Evolutionary conservation across 108 stramenopile species (phyloP).

Genomic region (Poteriospumella lacustris): DNA sequence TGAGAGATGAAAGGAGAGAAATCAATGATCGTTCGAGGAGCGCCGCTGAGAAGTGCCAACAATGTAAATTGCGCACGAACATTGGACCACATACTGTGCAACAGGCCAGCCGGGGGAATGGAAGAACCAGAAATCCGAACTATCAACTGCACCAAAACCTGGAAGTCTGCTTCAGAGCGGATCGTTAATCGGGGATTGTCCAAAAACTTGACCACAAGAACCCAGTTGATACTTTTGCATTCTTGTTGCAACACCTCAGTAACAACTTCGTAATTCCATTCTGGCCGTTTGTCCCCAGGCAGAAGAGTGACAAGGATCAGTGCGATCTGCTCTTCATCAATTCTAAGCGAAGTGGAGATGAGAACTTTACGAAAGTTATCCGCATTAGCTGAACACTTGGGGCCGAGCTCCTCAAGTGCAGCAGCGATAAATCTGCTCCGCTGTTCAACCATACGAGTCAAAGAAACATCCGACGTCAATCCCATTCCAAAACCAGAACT

Average conservation of each 20-base stretch:
- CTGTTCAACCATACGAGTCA: not conserved
- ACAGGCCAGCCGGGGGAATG: slow-evolving; percentile 1
- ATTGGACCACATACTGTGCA: slow-evolving; percentile 7
- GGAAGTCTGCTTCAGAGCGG: not conserved
- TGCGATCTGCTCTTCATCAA: slow-evolving; percentile 25
- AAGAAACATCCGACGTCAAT: not conserved
- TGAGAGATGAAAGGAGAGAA: slow-evolving; percentile 1
- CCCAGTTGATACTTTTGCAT: not conserved
- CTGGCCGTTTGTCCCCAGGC: not conserved
- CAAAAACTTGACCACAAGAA: not conserved
- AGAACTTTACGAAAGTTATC: slow-evolving; percentile 25
- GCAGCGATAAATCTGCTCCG: not conserved
- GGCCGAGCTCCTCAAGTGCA: not conserved
- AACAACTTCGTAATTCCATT: slow-evolving; percentile 24
- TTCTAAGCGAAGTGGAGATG: not conserved
- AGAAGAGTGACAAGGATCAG: not conserved
- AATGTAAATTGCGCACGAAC: not conserved
- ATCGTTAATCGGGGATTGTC: slow-evolving; percentile 4
- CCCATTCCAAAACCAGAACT: not conserved
- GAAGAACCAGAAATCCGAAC: slow-evolving; percentile 3
- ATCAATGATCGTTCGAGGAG: slow-evolving; percentile 13
- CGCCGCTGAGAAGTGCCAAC: not conserved
- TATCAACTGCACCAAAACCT: not conserved
- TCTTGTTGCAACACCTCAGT: not conserved
- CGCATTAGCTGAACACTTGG: not conserved